phyloP scores from a whole-genome alignment of 2,329 filamentous ascomycete species.

The Leptographium lundbergii region DNA sequence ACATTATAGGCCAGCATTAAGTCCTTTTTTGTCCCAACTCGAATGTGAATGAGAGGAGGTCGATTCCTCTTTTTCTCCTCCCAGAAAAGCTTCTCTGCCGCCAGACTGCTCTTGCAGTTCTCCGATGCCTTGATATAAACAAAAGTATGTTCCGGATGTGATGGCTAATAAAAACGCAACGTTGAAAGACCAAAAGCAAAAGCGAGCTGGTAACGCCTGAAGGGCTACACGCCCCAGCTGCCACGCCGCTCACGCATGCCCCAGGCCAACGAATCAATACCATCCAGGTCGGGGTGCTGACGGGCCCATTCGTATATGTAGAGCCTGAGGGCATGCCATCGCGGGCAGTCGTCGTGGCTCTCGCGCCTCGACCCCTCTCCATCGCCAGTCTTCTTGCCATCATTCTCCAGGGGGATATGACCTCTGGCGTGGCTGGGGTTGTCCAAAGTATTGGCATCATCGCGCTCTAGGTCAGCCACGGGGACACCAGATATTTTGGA shows the following conservation, averaged over 20 bases:
- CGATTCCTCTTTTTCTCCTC: no score
- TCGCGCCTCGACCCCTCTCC: not conserved
- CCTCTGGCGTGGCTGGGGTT: constrained; percentile 41
- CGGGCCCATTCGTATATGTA: constrained; percentile 87
- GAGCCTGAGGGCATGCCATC: constrained; percentile 72
- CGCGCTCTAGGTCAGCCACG: constrained; percentile 54
- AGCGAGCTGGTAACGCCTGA: not conserved
- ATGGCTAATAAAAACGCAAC: not conserved
- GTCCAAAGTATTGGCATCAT: constrained; percentile 49
- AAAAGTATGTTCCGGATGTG: not conserved
- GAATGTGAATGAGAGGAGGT: no score
- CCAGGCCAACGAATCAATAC: constrained; percentile 49
- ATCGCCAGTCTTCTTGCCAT: constrained; percentile 9
- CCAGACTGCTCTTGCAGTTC: not conserved
- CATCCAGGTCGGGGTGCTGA: constrained; percentile 65
- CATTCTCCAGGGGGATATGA: constrained; percentile 58
- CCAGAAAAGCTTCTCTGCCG: not conserved
- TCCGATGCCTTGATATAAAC: not conserved
- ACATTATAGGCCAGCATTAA: no score
- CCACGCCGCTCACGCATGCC: constrained; percentile 54
- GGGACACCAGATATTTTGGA: constrained; percentile 64
- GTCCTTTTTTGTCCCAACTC: no score
- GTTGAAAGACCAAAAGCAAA: not conserved
- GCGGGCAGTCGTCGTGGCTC: constrained; percentile 43
- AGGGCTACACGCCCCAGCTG: constrained; percentile 54